Evolutionary conservation across 805 yeast genomes (phyloP), one percentile per base, ranked within the genome.

Genomic region (Metschnikowia continentalis): DNA sequence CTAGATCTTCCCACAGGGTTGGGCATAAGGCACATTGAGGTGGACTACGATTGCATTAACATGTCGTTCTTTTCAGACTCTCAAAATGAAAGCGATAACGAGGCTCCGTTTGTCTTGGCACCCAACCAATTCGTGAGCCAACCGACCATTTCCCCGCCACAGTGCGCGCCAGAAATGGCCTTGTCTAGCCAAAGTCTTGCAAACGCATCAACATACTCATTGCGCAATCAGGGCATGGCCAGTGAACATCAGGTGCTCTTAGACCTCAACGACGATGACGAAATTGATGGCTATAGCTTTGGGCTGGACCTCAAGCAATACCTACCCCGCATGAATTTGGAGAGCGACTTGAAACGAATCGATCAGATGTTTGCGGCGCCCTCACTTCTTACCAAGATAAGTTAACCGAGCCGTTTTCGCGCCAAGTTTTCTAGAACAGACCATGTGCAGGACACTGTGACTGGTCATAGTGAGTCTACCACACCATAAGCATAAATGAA

Each of bases 271-370:
- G 55, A 55, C 22, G 57, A 54, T 35, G 49, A 49, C 19, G 53
- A 49, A 6, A 50, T 55, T 20, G 57, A 54, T 33, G 56, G 48
- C 32, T 54, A 51, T 51, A 50, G 32, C 41, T 47, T 54, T 35
- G 54, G 53, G 54, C 57, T 45, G 52, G 56, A 54, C 48, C 47
- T 51, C 17, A 54, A 54, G 39, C 49, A 32, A 46, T 54, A 51
- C 44, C 33, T 45, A 37, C 55, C 57, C 6, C 53, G 57, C 13
- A 40, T 52, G 42, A 55, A 54, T 50, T 49, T 55, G 44, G 59
- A 54, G 51, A 49, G 52, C 19, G 59, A 55, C 45, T 49, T 55
- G 47, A 54, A 48, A 32, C 43, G 53, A 46, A 54, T 54, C 23
- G 59, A 56, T 40, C 54, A 47, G 45, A 52, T 54, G 57, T 43